phyloP scores from a whole-genome alignment of 139 green algal species.

The Tetradesmus lagerheimii region DNA sequence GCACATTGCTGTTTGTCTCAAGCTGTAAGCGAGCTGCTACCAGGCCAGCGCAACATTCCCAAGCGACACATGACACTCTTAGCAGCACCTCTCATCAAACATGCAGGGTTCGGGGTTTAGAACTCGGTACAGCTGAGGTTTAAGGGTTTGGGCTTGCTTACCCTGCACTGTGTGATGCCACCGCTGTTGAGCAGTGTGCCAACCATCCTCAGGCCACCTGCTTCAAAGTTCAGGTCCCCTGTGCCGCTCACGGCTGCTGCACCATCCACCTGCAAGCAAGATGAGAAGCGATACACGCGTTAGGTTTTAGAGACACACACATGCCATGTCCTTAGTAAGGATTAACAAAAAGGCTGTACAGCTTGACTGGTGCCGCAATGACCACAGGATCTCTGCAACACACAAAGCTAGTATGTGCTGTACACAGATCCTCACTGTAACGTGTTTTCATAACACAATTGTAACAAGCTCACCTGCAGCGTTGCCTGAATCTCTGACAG shows the following conservation, averaged over 20 bases:
- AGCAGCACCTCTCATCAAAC: too few relatives aligned
- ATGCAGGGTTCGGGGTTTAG: too few relatives aligned
- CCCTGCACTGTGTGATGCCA: slow-evolving; percentile 19
- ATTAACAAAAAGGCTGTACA: too few relatives aligned
- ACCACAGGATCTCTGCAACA: too few relatives aligned
- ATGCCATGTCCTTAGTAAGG: too few relatives aligned
- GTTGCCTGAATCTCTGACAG: slow-evolving; percentile 24
- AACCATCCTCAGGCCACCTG: background rate
- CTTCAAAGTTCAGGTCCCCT: background rate
- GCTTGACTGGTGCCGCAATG: too few relatives aligned
- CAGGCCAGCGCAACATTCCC: background rate
- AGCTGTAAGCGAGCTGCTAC: background rate
- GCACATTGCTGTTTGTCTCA: background rate
- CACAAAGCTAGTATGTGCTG: too few relatives aligned
- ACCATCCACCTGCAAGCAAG: background rate
- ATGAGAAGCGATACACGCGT: too few relatives aligned
- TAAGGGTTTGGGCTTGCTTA: background rate
- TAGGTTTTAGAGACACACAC: too few relatives aligned
- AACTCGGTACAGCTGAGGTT: too few relatives aligned
- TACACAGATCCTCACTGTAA: too few relatives aligned
- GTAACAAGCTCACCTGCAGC: background rate
- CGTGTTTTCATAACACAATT: too few relatives aligned
- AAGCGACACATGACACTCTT: background rate
- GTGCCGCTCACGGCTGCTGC: background rate
- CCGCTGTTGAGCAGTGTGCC: slow-evolving; percentile 27